Conservation (phyloP, 1,284 basidiomycete genomes). For the Ustilago shanxiensis region DNA sequence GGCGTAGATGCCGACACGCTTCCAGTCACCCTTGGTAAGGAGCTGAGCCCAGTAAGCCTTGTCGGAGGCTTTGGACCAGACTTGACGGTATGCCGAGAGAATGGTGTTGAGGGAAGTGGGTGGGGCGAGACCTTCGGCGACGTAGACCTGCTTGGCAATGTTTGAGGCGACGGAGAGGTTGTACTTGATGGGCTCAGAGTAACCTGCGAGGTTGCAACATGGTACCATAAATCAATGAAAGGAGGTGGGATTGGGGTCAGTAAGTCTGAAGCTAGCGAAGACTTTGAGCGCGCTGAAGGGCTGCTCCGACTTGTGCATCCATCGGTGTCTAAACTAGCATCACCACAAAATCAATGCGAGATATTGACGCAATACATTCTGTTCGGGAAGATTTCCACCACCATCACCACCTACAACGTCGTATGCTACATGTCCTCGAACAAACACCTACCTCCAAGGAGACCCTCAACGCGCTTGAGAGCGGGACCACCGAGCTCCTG, state of each 20-base stretch:
- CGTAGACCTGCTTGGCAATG: conserved; percentile 89
- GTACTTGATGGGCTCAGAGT: conserved; percentile 62
- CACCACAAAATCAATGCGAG: no score
- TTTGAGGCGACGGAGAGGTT: conserved; percentile 80
- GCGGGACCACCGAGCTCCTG: conserved; percentile 61
- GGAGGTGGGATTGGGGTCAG: background rate
- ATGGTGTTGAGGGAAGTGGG: conserved; percentile 79
- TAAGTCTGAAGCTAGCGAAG: background rate
- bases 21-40: conserved; percentile 81
- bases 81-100: conserved; percentile 79
- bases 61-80: conserved; percentile 80
- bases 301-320: no score
- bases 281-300: no score
- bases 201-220: conserved; percentile 22
- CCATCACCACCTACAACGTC: background rate
- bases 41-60: conserved; percentile 80
- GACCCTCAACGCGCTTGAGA: conserved; percentile 51
- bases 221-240: background rate
- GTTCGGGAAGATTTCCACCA: background rate
- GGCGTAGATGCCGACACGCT: conserved; percentile 81
- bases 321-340: no score
- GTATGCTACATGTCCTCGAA: no score
- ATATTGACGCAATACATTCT: background rate
- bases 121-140: conserved; percentile 86
- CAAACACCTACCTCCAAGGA: conserved; percentile 59